Conservation (phyloP, 2,329 filamentous ascomycete genomes). For the Chalaropsis ovoidea region DNA sequence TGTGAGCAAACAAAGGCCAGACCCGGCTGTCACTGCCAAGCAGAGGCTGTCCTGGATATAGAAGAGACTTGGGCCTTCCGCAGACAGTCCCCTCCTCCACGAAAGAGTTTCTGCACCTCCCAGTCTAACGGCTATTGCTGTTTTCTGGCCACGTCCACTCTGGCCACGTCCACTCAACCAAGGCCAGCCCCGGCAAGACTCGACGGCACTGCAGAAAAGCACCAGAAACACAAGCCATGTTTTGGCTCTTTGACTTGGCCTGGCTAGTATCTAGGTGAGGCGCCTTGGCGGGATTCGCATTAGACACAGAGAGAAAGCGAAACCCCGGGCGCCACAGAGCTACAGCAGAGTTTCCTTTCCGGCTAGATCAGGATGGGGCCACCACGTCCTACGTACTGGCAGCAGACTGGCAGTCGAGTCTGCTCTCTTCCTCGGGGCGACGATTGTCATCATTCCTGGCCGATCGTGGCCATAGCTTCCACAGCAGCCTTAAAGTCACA, state of each 20-base stretch:
- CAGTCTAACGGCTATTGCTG: too few species aligned
- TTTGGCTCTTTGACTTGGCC: neutral
- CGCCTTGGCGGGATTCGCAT: neutral
- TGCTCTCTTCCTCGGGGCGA: neutral
- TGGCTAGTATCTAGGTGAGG: neutral
- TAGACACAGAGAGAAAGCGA: neutral
- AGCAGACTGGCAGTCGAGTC: neutral
- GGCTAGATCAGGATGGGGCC: neutral
- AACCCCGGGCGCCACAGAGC: neutral
- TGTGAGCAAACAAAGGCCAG: neutral
- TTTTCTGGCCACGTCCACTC: too few species aligned
- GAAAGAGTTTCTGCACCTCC: too few species aligned
- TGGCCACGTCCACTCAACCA: too few species aligned
- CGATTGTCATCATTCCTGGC: neutral
- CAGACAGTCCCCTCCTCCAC: too few species aligned
- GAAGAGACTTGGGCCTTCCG: too few species aligned
- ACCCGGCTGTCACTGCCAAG: too few species aligned
- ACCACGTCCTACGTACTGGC: neutral
- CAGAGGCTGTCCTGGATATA: too few species aligned
- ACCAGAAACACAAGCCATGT: neutral
- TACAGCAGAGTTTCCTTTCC: too few species aligned
- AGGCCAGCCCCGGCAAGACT: too few species aligned
- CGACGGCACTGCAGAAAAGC: neutral
- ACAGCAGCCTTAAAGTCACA: neutral
- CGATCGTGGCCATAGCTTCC: conserved; percentile 11